Conservation (phyloP, 1,284 basidiomycete genomes). For the Omphalotus olearius region DNA sequence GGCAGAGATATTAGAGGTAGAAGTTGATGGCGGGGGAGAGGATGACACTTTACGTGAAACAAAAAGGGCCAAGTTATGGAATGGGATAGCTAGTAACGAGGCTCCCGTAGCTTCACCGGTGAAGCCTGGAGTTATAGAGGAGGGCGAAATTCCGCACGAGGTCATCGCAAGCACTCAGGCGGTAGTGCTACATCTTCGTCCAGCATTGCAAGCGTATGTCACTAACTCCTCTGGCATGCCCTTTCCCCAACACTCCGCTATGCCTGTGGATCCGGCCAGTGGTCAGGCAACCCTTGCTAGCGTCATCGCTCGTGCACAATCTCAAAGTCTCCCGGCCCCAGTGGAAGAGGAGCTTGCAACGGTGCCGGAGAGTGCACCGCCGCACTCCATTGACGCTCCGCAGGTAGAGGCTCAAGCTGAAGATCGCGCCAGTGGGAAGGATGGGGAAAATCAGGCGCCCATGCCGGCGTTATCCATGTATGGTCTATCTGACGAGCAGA, state of each 20-base stretch:
- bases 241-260: conserved; percentile 16
- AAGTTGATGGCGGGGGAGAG: conserved; percentile 47
- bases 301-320: conserved; percentile 61
- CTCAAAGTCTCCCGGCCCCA: conserved; percentile 13
- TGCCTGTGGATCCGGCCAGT: conserved; percentile 35
- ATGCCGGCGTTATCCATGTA: conserved; percentile 50
- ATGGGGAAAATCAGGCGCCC: not conserved
- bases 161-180: conserved; percentile 49
- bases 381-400: conserved; percentile 16
- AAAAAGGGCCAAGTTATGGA: conserved; percentile 58
- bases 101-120: conserved; percentile 20
- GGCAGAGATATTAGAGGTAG: conserved; percentile 56
- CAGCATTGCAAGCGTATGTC: conserved; percentile 54
- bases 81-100: conserved; percentile 44
- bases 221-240: conserved; percentile 48
- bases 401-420: conserved; percentile 14
- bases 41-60: conserved; percentile 49
- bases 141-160: conserved; percentile 56
- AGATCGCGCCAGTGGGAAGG: conserved; percentile 9
- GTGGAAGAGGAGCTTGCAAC: not conserved
- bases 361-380: not conserved
- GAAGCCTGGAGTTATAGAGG: conserved; percentile 37
- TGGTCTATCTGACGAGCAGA: conserved; percentile 66
- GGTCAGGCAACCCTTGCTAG: conserved; percentile 63
- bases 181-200: conserved; percentile 52